These are phyloP conservation scores for Xerocomus potaroensis DNA, from an alignment of 768 basidiomycete species.

Conservation along the genomic window DNA sequence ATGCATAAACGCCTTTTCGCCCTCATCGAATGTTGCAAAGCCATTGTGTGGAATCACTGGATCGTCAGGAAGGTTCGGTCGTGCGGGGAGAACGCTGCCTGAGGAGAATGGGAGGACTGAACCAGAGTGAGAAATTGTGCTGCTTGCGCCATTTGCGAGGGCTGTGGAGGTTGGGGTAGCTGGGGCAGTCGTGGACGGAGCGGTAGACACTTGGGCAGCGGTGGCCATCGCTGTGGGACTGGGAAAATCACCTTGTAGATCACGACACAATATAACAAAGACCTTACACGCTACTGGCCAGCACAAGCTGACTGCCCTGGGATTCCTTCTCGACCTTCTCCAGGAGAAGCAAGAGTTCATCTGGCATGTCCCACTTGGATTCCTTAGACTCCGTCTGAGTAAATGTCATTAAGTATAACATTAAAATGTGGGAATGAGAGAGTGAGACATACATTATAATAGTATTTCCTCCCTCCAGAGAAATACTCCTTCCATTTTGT, in stretches of 20 bases:
- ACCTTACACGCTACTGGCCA: conserved; percentile 27
- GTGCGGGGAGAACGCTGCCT: conserved; percentile 59
- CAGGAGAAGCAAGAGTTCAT: conserved; percentile 80
- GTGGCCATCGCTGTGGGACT: conserved; percentile 38
- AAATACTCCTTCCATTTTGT: conserved; percentile 98
- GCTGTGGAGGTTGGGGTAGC: conserved; percentile 35
- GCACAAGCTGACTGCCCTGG: conserved; percentile 36
- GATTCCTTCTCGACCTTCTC: conserved; percentile 82
- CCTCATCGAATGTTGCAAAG: conserved; percentile 81
- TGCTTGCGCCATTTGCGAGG: conserved; percentile 45
- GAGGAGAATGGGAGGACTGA: conserved; percentile 62
- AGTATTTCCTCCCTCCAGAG: conserved; percentile 87
- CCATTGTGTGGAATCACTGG: conserved; percentile 89
- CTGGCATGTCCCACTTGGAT: conserved; percentile 98
- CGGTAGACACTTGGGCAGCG: conserved; percentile 35
- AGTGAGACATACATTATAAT: conserved; percentile 63
- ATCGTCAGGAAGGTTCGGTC: conserved; percentile 81
- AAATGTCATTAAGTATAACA: not conserved
- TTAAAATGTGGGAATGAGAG: not conserved
- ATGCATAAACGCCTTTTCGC: conserved; percentile 91
- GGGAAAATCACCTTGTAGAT: conserved; percentile 6
- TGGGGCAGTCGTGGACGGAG: conserved; percentile 45
- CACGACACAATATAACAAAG: not conserved
- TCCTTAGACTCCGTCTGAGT: conserved; percentile 78
- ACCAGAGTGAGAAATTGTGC: conserved; percentile 42